These are phyloP conservation scores for Clonostachys rosea DNA, from an alignment of 2,329 filamentous ascomycete genomes.

Conservation along the genomic window DNA sequence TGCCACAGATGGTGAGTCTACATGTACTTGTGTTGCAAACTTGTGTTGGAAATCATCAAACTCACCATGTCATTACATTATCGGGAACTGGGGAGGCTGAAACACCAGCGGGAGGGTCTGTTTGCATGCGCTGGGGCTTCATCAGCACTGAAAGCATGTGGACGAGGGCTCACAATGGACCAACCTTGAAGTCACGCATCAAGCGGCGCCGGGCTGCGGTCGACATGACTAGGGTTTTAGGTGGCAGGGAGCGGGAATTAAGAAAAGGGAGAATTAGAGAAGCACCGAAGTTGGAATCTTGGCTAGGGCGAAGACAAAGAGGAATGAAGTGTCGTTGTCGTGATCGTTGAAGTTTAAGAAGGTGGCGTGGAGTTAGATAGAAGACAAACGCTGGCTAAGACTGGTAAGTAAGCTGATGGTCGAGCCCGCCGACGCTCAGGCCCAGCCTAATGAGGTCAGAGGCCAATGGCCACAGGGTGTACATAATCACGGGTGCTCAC, in stretches of 20 bases:
- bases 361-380: neutral
- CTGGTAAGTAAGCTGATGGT: too few relatives aligned
- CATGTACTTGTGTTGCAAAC: neutral
- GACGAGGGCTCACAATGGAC: constrained; percentile 16
- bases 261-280: constrained; percentile 1
- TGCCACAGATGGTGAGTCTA: too few relatives aligned
- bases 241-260: constrained; percentile 1
- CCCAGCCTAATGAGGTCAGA: too few relatives aligned
- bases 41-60: neutral
- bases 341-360: neutral
- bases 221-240: constrained; percentile 49
- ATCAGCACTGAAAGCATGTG: constrained; percentile 5
- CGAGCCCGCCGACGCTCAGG: too few relatives aligned
- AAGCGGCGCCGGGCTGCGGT: constrained; percentile 91
- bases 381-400: neutral
- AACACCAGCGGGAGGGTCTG: constrained; percentile 92
- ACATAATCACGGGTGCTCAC: too few relatives aligned
- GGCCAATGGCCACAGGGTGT: too few relatives aligned
- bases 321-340: neutral
- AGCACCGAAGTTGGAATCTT: neutral
- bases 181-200: constrained; percentile 99
- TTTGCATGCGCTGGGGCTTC: constrained; percentile 83
- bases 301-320: neutral
- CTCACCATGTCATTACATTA: constrained; percentile 92
- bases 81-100: constrained; percentile 94